Base-by-base conservation (phyloP, 805 yeast species). In the Candida hungchunana region DNA sequence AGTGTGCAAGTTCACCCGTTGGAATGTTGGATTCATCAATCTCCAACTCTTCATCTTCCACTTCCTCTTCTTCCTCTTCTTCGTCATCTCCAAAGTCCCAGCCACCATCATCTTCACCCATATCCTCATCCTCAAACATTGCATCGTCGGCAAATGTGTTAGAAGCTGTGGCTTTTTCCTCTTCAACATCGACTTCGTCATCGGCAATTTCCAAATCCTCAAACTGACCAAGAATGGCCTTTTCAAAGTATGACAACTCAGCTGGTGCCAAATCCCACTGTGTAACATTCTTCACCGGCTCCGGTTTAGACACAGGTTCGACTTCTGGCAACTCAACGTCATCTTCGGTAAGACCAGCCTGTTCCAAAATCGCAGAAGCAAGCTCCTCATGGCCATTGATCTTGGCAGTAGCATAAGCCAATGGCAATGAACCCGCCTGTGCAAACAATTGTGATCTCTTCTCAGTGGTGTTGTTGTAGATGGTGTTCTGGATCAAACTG, bases 401-500 rank as follows among this genome's bases (percentile, higher is more conserved):
- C 59, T 83, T 85, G 16, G 98, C 97, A 44, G 88, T 73, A 10
- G 96, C 84, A 59, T 89, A 94, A 3, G 97, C 98, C 51, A 94
- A 73, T 6, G 97, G 88, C 33, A 73, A 65, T 62, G 89, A 71
- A 26, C 96, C 96, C 33, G 83, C 79, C 48, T 82, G 77, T 33
- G 82, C 73, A 48, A 84, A 79, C 11, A 82, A 75, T 48, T 75
- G 69, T 26, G 89, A 75, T 58, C 96, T 78, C 56, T 81, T 77
- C 51, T 80, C 81, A 27, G 79, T 71, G 37, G 86, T 82, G 55
- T 83, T 79, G 55, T 77, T 71, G 63, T 80, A 90, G 39, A 89
- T 62, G 17, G 93, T 77, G 52, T 88, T 89, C 54, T 86, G 93
- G 53, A 93, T 73, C 54, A 87, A 70, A 26, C 95, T 79, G 17